Base-by-base conservation (phyloP, 2,329 filamentous ascomycete species). In the Penicillium sp. region DNA sequence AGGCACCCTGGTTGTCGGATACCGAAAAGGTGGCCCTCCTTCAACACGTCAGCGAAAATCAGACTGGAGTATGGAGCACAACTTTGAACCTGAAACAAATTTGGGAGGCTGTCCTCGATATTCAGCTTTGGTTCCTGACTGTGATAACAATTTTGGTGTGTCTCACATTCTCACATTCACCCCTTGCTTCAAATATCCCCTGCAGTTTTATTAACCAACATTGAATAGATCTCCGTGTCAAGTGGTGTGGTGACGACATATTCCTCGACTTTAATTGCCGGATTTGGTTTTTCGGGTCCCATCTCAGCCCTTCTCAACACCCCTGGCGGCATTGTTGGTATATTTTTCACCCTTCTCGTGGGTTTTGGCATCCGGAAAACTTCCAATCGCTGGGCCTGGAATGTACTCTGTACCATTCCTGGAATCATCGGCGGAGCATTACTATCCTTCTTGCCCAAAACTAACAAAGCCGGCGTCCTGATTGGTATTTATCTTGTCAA, bases 41-140 rank as follows among this genome's bases (percentile, higher is more conserved):
- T 21, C 73, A 78, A 48, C 74, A 81, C 1, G 72, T 83, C 0
- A 71, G 77, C 3, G 72, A 73, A 33, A 81, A 82, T 39, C 78
- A 82, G 58, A 83, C 80, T 0, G 82, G 81, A 2, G 78, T 83
- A 2, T 78, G 81, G 62, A 82, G 79, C 64, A 78, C 79, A 48
- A 73, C 75, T 39, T 76, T 83, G 64, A 81, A 83, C 55, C 44
- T 66, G 3, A 67, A 73, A 13, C 81, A 84, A 49, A 72, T 83
- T 15, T 61, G 72, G 45, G 82, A 84, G 68, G 75, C 75, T 7
- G 65, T 82, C 9, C 35, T 57, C 7, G 77, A 82, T 39, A 61
- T 75, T 1, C 80, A 83, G 55, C 74, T 81, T 3, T 80, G 76
- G 77, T 65, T 79, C 12, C 65, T 80, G 25, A 70, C 67, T 12